Evolutionary conservation across 1,284 basidiomycete genomes (phyloP), one percentile per base, ranked within the genome.

Genomic region (Ganoderma boninense): DNA sequence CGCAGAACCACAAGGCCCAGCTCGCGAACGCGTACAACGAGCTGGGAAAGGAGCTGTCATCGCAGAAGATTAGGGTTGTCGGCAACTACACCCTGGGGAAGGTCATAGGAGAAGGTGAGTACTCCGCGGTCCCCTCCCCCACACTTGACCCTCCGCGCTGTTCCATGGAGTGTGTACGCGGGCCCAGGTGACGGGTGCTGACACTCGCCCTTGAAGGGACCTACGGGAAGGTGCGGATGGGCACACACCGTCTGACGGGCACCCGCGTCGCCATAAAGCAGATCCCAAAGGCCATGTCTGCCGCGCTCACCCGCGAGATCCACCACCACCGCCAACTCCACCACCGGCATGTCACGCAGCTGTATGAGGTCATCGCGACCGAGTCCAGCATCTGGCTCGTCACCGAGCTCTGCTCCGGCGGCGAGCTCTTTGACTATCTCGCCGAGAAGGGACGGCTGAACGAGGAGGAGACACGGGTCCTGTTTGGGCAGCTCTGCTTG

Each of bases 351-450:
- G 90, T 99, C 78, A 94, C 96, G 42, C 96, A 98, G 80, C 92
- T 99, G 79, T 98, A 95, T 85, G 98, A 99, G 82, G 96, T 99
- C 78, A 95, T 99, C 78, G 97, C 97, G 16, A 99, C 98, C 0
- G 98, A 99, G 81, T 89, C 89, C 26, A 89, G 90, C 77, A 98
- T 99, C 77, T 99, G 97, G 96, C 96, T 99, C 75, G 94, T 99
- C 66, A 96, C 96, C 18, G 98, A 99, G 80, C 91, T 99, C 44
- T 99, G 98, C 81, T 93, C 92, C 40, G 97, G 97, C 18, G 97
- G 97, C 60, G 97, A 99, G 80, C 88, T 99, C 46, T 99, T 98
- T 80, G 97, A 99, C 82, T 99, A 98, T 81, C 91, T 99, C 52
- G 95, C 95, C 40, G 97, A 99, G 84, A 96, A 97, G 77, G 95